Evolutionary conservation across 2,329 filamentous ascomycete species (phyloP).

Genomic region (Fusarium anguioides): DNA sequence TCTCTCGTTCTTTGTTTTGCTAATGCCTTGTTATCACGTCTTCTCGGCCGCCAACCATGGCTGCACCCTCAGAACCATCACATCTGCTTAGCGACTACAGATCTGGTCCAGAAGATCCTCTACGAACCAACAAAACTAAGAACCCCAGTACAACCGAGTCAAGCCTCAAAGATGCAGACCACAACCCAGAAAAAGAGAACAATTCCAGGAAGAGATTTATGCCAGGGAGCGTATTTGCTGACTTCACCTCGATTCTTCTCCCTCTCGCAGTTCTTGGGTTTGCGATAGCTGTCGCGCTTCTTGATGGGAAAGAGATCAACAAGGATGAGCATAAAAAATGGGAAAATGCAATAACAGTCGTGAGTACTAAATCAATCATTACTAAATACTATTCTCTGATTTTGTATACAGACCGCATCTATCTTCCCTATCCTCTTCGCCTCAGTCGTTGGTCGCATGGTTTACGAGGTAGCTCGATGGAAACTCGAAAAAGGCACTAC

Average conservation of each 20-base stretch:
- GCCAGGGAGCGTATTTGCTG: background rate
- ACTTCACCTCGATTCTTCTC: background rate
- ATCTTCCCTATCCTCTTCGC: constrained; percentile 29
- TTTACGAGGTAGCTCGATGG: constrained; percentile 8
- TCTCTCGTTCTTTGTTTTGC: too few relatives aligned
- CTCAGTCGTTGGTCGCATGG: constrained; percentile 18
- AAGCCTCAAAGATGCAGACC: too few relatives aligned
- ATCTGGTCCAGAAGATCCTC: too few relatives aligned
- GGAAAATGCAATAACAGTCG: constrained; percentile 1
- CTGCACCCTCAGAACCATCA: too few relatives aligned
- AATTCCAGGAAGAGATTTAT: background rate
- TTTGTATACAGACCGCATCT: background rate
- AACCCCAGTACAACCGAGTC: too few relatives aligned
- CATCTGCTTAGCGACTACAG: too few relatives aligned
- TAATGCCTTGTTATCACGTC: too few relatives aligned
- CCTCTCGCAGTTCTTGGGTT: background rate
- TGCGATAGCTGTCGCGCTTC: background rate
- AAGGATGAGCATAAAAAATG: background rate
- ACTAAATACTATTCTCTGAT: rapidly evolving
- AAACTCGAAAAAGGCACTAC: constrained; percentile 18
- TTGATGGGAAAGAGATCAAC: background rate
- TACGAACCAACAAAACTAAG: too few relatives aligned
- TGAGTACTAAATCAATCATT: background rate
- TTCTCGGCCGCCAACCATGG: too few relatives aligned
- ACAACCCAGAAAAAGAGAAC: too few relatives aligned